A percentile compares a stretch with the other conserved stretches of the same genome.
Conservation (phyloP, 177 flowering plant genomes). For the Vitis hybrid region DNA sequence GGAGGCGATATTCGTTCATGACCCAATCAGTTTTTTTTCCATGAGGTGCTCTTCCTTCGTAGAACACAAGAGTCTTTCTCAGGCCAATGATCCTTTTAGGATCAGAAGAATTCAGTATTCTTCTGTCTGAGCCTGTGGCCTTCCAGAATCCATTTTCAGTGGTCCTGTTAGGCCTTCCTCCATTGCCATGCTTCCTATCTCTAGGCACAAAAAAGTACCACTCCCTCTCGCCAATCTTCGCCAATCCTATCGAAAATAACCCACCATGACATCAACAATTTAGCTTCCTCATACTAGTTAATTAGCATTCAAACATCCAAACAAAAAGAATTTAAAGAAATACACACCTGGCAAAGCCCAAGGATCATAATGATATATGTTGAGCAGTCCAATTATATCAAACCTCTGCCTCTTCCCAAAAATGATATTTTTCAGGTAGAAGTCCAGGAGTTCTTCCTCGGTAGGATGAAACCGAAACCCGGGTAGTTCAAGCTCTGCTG, state of each 20-base stretch:
- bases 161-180: conserved; percentile 86
- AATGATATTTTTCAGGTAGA: conserved; percentile 61
- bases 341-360: conserved; percentile 78
- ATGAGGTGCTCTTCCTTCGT: conserved; percentile 76
- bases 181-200: conserved; percentile 67
- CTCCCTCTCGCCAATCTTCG: conserved; percentile 87
- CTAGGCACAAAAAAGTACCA: conserved; percentile 96
- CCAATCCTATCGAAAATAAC: conserved; percentile 42
- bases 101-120: conserved; percentile 48
- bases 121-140: conserved; percentile 90
- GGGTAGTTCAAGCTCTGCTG: conserved; percentile 35
- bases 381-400: conserved; percentile 64
- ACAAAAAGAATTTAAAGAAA: not conserved
- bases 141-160: conserved; percentile 89
- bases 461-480: conserved; percentile 86
- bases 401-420: conserved; percentile 41
- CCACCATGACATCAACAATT: not conserved
- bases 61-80: conserved; percentile 87
- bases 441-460: conserved; percentile 82
- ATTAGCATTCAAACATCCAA: not conserved
- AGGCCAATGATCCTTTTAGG: conserved; percentile 64
- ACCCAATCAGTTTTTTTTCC: conserved; percentile 92
- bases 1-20: conserved; percentile 93
- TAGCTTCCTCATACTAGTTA: not conserved
- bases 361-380: conserved; percentile 76